These are phyloP conservation scores for Exserohilum turcica DNA, from an alignment of 2,329 filamentous ascomycete species.

Conservation along the genomic window DNA sequence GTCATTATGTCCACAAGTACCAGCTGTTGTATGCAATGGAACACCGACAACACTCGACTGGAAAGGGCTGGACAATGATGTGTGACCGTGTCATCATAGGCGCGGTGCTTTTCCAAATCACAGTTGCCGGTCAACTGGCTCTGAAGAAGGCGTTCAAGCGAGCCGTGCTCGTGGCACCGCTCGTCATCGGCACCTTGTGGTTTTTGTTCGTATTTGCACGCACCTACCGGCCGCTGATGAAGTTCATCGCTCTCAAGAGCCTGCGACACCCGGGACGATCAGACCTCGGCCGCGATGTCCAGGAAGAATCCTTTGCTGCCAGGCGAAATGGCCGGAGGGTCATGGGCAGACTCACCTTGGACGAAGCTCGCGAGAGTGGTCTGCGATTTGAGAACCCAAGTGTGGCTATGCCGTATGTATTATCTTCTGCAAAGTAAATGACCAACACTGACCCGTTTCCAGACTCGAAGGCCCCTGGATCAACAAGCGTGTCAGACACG, in stretches of 20 bases:
- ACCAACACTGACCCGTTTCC: constrained; percentile 19
- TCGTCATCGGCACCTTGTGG: constrained; percentile 83
- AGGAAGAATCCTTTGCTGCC: constrained; percentile 43
- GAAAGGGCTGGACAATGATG: constrained; percentile 94
- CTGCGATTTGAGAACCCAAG: constrained; percentile 77
- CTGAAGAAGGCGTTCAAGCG: constrained; percentile 73
- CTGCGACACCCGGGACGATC: constrained; percentile 68
- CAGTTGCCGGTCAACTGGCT: constrained; percentile 86
- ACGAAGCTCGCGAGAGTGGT: constrained; percentile 73
- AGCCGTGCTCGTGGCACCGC: constrained; percentile 73
- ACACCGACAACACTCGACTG: constrained; percentile 90
- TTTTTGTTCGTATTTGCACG: constrained; percentile 81
- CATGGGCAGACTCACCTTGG: constrained; percentile 63
- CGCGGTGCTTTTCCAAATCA: constrained; percentile 84
- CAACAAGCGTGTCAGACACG: constrained; percentile 36
- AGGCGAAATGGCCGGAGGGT: constrained; percentile 13
- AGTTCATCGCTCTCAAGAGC: constrained; percentile 88
- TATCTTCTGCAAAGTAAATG: neutral
- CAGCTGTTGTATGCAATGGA: constrained; percentile 98
- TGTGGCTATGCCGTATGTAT: constrained; percentile 67
- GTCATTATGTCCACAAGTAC: constrained; percentile 93
- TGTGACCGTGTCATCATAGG: constrained; percentile 89
- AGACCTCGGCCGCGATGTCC: constrained; percentile 55
- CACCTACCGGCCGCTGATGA: constrained; percentile 86
- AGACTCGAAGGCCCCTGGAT: constrained; percentile 76